Evolutionary conservation across 257 asterid genomes (phyloP), one percentile per base, ranked within the genome.

Genomic region (Echites panduratus): DNA sequence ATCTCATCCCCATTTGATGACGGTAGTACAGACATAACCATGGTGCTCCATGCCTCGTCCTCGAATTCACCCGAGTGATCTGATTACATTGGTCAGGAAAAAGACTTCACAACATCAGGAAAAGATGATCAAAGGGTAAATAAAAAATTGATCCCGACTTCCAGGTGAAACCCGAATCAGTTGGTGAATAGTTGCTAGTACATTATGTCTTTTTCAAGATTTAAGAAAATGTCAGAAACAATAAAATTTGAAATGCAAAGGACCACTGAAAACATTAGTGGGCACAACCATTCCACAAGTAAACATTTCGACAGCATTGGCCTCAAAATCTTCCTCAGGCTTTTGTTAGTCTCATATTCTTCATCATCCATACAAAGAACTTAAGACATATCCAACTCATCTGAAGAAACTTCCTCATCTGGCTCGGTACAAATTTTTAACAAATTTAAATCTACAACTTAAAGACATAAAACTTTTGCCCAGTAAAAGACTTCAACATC

Each of bases 1-100:
- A 52, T 44, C 71, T 85, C 92, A 1, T 77, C 65, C 41, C 44
- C 68, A 68, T 84, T 81, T 20, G 87, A 75, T 27, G 71, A 75
- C 14, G 71, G n/a, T 7, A 61, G n/a, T 7, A 61, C 71, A 2
- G 88, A 82, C 4, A 83, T 68, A 13, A 81, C 54, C 53, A 74
- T 76, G 2, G 85, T 78, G 71, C 86, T 85, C 94, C 96, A 87
- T 7, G 76, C 41, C 38, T 87, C 98, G 0, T 89, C 94, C 6
- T 86, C 97, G 27, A 74, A 63, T 74, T 91, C 97, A 35, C 82
- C 84, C 1, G 82, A 81, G 50, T 80, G 74, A 73, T 85, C 91
- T 88, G 89, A n/a, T 57, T 68, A 50, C 74, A 70, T 77, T 27
- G 26, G n/a, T 13, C 7, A 41, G 24, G 56, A n/a, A 47, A 67